These are phyloP conservation scores for Gossypium stocksii DNA, from an alignment of 345 rosid genomes.

Conservation along the genomic window DNA sequence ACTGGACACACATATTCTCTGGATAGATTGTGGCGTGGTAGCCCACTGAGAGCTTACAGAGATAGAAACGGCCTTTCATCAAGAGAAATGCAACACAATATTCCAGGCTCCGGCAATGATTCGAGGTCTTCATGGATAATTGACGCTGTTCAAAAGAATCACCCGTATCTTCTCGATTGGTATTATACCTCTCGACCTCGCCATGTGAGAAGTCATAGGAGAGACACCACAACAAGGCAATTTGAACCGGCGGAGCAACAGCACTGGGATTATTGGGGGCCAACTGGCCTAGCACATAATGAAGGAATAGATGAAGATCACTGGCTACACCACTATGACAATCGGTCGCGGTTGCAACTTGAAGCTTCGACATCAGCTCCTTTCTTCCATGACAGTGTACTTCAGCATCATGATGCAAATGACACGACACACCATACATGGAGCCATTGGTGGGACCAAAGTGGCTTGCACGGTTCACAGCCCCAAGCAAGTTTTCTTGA, in stretches of 20 bases:
- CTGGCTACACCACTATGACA: constrained; percentile 31
- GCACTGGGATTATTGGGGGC: constrained; percentile 38
- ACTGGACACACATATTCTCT: constrained; percentile 40
- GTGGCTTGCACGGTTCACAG: constrained; percentile 25
- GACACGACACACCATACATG: constrained; percentile 29
- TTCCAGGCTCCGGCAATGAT: constrained; percentile 32
- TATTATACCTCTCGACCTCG: constrained; percentile 56
- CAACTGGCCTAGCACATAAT: constrained; percentile 31
- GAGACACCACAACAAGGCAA: constrained; percentile 22
- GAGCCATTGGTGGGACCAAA: constrained; percentile 84
- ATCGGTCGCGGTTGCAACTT: constrained; percentile 43
- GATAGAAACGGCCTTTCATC: constrained; percentile 39
- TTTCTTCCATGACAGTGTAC: constrained; percentile 59
- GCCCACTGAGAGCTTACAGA: constrained; percentile 40
- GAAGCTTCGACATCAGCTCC: constrained; percentile 72
- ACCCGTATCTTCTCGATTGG: constrained; percentile 87
- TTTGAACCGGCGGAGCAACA: constrained; percentile 30
- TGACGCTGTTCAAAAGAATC: constrained; percentile 62
- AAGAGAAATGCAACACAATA: constrained; percentile 45
- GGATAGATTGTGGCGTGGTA: constrained; percentile 40
- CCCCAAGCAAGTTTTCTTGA: constrained; percentile 53
- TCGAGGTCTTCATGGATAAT: constrained; percentile 60
- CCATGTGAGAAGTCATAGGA: constrained; percentile 19
- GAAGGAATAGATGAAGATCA: constrained; percentile 28
- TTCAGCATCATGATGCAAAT: constrained; percentile 48